Evolutionary conservation across 805 yeast genomes (phyloP).

Genomic region (Candida sithepensis): DNA sequence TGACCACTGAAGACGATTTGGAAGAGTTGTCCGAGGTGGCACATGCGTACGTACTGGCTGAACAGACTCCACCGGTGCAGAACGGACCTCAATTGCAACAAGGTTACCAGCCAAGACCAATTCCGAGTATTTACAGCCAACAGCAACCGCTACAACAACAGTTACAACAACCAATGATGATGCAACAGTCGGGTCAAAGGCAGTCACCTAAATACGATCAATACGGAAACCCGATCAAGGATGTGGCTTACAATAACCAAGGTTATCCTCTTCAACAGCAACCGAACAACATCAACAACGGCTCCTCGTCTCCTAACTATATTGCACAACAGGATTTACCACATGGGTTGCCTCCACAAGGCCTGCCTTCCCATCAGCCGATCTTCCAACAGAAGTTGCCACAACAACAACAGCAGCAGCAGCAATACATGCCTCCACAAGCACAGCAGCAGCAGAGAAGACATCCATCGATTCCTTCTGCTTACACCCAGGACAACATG

Average conservation of each 20-base stretch:
- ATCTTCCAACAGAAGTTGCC: conserved; percentile 22
- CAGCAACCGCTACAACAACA: no score
- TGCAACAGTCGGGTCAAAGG: conserved; percentile 18
- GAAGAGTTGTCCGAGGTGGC: conserved; percentile 32
- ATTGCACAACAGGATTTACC: conserved; percentile 29
- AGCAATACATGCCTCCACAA: conserved; percentile 9
- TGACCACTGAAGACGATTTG: conserved; percentile 19
- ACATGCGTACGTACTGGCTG: conserved; percentile 25
- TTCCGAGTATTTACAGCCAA: conserved; percentile 15
- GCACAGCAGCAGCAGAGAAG: conserved; percentile 17
- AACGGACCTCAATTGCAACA: conserved; percentile 15
- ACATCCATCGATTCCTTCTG: conserved; percentile 26
- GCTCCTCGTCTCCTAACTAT: conserved; percentile 27
- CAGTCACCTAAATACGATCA: conserved; percentile 17
- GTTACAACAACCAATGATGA: conserved; percentile 13
- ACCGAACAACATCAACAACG: conserved; percentile 18
- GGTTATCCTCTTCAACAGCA: conserved; percentile 2
- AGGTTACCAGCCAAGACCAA: conserved; percentile 18
- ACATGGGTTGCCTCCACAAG: conserved; percentile 33
- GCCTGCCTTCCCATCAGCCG: conserved; percentile 29
- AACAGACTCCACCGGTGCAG: conserved; percentile 22
- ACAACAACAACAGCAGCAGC: conserved; percentile 15
- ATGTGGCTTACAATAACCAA: not conserved
- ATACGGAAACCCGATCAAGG: conserved; percentile 12
- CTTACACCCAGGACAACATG: conserved; percentile 21